Conservation (phyloP, 768 basidiomycete genomes). For the Suillus alpinus region DNA sequence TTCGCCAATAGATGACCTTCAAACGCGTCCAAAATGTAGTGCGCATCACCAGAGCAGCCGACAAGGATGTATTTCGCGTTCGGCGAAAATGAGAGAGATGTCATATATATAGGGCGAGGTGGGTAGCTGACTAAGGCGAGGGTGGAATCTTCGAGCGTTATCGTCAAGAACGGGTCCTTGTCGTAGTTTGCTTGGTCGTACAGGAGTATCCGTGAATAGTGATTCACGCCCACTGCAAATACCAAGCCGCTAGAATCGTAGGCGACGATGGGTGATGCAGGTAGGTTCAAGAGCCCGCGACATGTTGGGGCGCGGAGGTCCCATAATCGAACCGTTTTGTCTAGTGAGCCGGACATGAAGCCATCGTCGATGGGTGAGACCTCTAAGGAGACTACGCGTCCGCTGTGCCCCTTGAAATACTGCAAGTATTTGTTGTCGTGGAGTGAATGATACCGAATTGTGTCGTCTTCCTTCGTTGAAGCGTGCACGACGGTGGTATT, state of each 20-base stretch:
- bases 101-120: slow-evolving; percentile 86
- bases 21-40: slow-evolving; percentile 92
- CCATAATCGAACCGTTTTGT: slow-evolving; percentile 95
- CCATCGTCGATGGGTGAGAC: slow-evolving; percentile 92
- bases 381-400: slow-evolving; percentile 83
- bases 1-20: slow-evolving; percentile 81
- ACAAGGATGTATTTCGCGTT: slow-evolving; percentile 89
- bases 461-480: slow-evolving; percentile 94
- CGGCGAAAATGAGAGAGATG: slow-evolving; percentile 85
- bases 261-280: slow-evolving; percentile 73
- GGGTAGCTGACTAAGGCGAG: slow-evolving; percentile 75
- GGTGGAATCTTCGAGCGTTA: slow-evolving; percentile 80
- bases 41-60: slow-evolving; percentile 88
- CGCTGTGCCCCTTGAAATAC: slow-evolving; percentile 95
- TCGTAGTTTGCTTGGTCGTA: slow-evolving; percentile 88
- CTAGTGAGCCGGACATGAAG: slow-evolving; percentile 92
- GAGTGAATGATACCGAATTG: slow-evolving; percentile 88
- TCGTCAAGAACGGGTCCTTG: slow-evolving; percentile 87
- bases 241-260: slow-evolving; percentile 82
- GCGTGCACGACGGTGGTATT: slow-evolving; percentile 82
- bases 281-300: slow-evolving; percentile 74
- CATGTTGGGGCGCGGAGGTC: slow-evolving; percentile 81
- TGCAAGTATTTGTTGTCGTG: slow-evolving; percentile 96
- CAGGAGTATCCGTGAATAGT: slow-evolving; percentile 76
- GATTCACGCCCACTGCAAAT: slow-evolving; percentile 84